Base-by-base conservation (phyloP, 2,329 filamentous ascomycete genomes). In the Chaetomiaceae sp. region DNA sequence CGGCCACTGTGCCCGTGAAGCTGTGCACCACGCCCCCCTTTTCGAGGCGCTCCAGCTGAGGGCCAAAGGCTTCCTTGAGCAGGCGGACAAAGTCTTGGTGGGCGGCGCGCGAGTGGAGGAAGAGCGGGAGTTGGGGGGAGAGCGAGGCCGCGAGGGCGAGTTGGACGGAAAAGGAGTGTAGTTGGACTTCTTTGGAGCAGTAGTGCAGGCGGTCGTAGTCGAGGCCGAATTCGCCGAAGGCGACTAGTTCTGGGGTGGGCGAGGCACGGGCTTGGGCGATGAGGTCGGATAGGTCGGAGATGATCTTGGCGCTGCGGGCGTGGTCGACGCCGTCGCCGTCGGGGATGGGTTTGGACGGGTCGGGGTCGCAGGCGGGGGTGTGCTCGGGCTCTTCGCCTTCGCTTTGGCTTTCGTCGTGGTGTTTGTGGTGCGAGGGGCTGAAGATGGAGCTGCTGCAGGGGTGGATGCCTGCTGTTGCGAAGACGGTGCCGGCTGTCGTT, bases 191-290 rank as follows among this genome's bases (percentile, higher is more conserved):
- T 64, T 85, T 88, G 36, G 85, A 82, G 65, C 88, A 91, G 64
- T 91, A 85, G 64, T 89, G 88, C 33, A 99, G 75, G 2, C 94
- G 84, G 72, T 99, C 94, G 67, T 97, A 99, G 72, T 99, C 94
- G 4, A 99, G 85, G 2, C 94, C 94, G 58, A 99, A 90, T 71
- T 99, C 94, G 45, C 94, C 94, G 68, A 96, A 91, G 6, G 94
- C 92, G 1, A 89, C 85, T 37, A 88, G 78, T 0, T 81, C 68
- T 0, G 82, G 68, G 23, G 68, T 61, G 6, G 70, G 68, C 3
- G 70, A 17, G 22, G 22, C 59, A 17, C 82, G 82, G 1, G 83
- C 80, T 33, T 82, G 72, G 2, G 79, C 65, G 4, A 91, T 82
- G 2, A 96, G 74, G 6, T 72, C 66, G 40, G 78, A 77, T n/a